Evolutionary conservation across 2,329 filamentous ascomycete genomes (phyloP).

Genomic region (Peltaster fructicola): DNA sequence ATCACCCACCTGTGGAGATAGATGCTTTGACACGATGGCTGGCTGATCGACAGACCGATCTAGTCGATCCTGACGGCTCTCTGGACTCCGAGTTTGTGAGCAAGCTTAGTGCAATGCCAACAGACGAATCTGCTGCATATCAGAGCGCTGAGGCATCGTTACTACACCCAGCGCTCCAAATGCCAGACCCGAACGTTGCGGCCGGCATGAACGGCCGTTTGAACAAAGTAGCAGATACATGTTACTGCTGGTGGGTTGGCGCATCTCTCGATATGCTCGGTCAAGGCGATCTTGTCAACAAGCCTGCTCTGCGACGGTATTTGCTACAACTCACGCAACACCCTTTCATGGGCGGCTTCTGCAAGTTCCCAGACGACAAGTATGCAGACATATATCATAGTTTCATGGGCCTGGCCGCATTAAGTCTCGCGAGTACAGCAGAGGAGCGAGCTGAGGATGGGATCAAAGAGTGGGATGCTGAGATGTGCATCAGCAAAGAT

Average conservation of each 20-base stretch:
- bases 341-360: constrained; percentile 38
- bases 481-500: constrained; percentile 54
- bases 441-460: constrained; percentile 37
- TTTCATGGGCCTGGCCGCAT: constrained; percentile 67
- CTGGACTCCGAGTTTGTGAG: constrained; percentile 17
- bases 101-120: too few relatives aligned
- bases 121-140: constrained; percentile 14
- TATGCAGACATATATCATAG: constrained; percentile 61
- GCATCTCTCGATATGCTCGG: constrained; percentile 33
- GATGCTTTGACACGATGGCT: too few relatives aligned
- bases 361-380: constrained; percentile 28
- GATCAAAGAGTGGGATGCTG: constrained; percentile 54
- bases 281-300: constrained; percentile 7
- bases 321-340: constrained; percentile 78
- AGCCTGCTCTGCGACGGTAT: constrained; percentile 38
- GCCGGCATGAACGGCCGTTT: constrained; percentile 75
- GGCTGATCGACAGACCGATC: constrained; percentile 26
- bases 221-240: constrained; percentile 88
- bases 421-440: constrained; percentile 42
- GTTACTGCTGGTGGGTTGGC: constrained; percentile 85
- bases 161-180: too few relatives aligned
- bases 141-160: too few relatives aligned
- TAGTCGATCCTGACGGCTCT: constrained; percentile 22
- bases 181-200: constrained; percentile 3
- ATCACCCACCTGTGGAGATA: constrained; percentile 3